A percentile compares a stretch with the other conserved stretches of the same genome.
Evolutionary conservation across 345 rosid genomes (phyloP).

Genomic region (Salix koriyanagi): DNA sequence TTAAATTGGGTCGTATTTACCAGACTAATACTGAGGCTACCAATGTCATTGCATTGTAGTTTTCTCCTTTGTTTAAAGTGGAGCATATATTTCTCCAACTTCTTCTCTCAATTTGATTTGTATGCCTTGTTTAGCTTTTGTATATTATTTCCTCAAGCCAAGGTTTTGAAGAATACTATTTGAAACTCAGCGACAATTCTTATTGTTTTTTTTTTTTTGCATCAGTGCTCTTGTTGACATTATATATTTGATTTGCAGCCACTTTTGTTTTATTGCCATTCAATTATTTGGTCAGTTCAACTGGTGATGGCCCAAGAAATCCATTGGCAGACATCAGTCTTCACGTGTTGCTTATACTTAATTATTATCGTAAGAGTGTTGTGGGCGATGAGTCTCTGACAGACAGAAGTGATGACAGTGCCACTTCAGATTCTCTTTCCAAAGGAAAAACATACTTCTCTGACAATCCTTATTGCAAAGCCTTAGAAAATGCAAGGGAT

Average conservation of each 20-base stretch:
- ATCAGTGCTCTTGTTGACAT: slow-evolving; percentile 12
- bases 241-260: slow-evolving; percentile 57
- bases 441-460: slow-evolving; percentile 46
- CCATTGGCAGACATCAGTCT: slow-evolving; percentile 79
- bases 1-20: neutral
- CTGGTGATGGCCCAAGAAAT: slow-evolving; percentile 54
- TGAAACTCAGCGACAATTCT: neutral
- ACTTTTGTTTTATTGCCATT: slow-evolving; percentile 71
- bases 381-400: slow-evolving; percentile 50
- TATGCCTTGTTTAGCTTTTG: neutral
- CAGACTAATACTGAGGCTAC: neutral
- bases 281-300: slow-evolving; percentile 71
- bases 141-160: neutral
- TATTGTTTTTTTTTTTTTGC: neutral
- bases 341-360: slow-evolving; percentile 76
- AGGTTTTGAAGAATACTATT: neutral
- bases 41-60: neutral
- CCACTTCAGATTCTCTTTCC: slow-evolving; percentile 54
- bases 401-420: slow-evolving; percentile 61
- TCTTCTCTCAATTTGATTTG: neutral
- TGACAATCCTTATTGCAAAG: slow-evolving; percentile 81
- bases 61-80: neutral
- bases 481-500: slow-evolving; percentile 81
- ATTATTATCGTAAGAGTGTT: slow-evolving; percentile 66
- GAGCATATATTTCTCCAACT: neutral